Base-by-base conservation (phyloP, 31 red algal genomes). In the Asparagopsis taxiformis region DNA sequence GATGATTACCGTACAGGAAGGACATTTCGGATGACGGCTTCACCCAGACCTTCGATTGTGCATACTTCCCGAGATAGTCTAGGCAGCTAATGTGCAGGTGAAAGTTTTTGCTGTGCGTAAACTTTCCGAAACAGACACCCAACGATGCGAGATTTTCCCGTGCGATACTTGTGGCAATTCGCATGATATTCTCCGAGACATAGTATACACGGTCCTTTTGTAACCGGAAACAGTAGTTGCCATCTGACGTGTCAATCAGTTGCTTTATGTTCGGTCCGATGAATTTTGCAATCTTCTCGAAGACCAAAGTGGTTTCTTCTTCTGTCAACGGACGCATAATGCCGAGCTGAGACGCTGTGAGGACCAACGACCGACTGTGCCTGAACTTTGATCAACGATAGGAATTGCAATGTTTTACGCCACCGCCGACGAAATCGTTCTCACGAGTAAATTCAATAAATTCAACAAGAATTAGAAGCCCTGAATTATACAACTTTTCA, bases 151-250 rank as follows among this genome's bases (percentile, higher is more conserved):
- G 62, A 30, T 67, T 70, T 11, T 91, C 80, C 24, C 88, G 72
- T 0, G 76, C 66, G 10, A 92, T 68, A 25, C 59, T 86, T 4
- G 80, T 81, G 9, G 88, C 93, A 20, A 76, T 24, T 21, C 75
- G 57, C 70, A 92, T 83, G 24, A 90, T 43, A 5, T 29, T 53
- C 34, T 92, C 93, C 31, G 82, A 78, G 57, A 79, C 83, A 38
- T 97, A 97, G 66, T 84, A 97, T 19, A 97, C 93, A 29, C 93
- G 82, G 71, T 92, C 88, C 51, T 92, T 93, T 25, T 97, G 87
- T 2, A 97, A 38, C 23, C 93, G 89, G 29, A 97, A 92, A 50
- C 90, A 93, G 69, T 83, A 67, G 9, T 49, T 69, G 29, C 51
- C 79, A 29, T 76, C 78, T 7, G 88, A 36, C 2, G 79, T 48